Evolutionary conservation across 148 eudicot species (phyloP).

Genomic region (Limonium bicolor): DNA sequence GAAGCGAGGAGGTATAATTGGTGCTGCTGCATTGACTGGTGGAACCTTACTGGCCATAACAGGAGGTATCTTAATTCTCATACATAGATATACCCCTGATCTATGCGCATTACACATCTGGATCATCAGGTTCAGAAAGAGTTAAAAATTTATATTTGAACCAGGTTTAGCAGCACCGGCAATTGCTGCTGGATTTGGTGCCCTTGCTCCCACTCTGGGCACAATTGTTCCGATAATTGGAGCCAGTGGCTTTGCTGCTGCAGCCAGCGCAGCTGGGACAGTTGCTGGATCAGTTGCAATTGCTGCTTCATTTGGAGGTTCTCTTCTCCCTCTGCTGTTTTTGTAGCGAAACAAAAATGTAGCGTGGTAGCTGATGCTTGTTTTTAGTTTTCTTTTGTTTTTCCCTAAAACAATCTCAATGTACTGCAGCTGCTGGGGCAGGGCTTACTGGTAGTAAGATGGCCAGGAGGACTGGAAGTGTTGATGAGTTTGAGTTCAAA

Average conservation of each 20-base stretch:
- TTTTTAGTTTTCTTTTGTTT: not conserved
- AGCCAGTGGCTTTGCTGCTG: slow-evolving; percentile 97
- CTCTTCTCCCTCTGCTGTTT: not conserved
- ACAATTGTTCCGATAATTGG: slow-evolving; percentile 84
- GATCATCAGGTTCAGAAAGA: too few relatives aligned
- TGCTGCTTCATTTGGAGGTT: slow-evolving; percentile 99
- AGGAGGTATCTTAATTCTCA: slow-evolving; percentile 39
- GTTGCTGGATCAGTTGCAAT: slow-evolving; percentile 98
- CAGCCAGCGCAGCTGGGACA: slow-evolving; percentile 91
- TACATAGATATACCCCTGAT: too few relatives aligned
- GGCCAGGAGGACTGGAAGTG: slow-evolving; percentile 86
- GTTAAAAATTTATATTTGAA: slow-evolving; percentile 9
- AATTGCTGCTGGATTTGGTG: slow-evolving; percentile 96
- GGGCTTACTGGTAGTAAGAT: slow-evolving; percentile 90
- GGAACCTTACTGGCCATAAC: slow-evolving; percentile 92
- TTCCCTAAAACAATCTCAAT: not conserved
- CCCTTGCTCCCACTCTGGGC: slow-evolving; percentile 95
- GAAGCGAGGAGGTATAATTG: slow-evolving; percentile 94
- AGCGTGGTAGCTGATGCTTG: not conserved
- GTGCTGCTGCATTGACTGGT: slow-evolving; percentile 95
- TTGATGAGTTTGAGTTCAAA: slow-evolving; percentile 93
- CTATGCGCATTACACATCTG: too few relatives aligned
- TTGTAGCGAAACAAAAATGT: too few relatives aligned
- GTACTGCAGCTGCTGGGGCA: slow-evolving; percentile 84
- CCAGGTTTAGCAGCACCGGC: slow-evolving; percentile 99